A percentile compares a stretch with the other conserved stretches of the same genome.
These are phyloP conservation scores for Orbilia javanica DNA, from an alignment of 2,329 filamentous ascomycete genomes.

Conservation along the genomic window DNA sequence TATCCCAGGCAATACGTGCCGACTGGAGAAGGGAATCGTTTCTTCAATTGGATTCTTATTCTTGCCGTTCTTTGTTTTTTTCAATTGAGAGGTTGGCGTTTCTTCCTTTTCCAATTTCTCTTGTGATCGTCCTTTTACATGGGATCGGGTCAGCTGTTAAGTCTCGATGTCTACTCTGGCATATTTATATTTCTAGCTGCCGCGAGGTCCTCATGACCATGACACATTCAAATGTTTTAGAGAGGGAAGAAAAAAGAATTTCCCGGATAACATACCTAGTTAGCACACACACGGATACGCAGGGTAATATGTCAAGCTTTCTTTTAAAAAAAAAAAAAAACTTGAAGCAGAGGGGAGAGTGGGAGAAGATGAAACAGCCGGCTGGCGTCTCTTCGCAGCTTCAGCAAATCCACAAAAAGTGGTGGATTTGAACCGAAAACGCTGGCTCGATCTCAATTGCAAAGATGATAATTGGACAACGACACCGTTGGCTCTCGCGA, in stretches of 20 bases:
- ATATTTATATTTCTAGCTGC: constrained; percentile 15
- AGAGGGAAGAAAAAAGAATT: background rate
- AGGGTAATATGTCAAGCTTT: background rate
- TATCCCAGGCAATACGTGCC: constrained; percentile 10
- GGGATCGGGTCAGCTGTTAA: background rate
- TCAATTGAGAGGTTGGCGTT: constrained; percentile 19
- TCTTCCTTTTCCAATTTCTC: background rate
- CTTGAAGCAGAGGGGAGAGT: background rate
- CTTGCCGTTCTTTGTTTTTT: background rate
- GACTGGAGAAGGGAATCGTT: constrained; percentile 15
- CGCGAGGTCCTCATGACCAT: background rate
- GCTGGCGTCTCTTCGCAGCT: background rate
- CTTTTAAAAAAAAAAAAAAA: background rate
- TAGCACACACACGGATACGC: background rate
- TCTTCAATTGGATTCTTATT: background rate
- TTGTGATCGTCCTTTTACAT: background rate
- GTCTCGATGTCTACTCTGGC: constrained; percentile 7
- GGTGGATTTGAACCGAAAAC: constrained; percentile 13
- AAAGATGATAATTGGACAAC: constrained; percentile 42
- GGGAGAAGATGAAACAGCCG: constrained; percentile 16
- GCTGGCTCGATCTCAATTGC: constrained; percentile 51
- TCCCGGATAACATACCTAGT: constrained; percentile 42
- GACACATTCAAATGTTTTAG: background rate
- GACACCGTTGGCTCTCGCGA: constrained; percentile 34
- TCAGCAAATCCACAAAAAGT: background rate